These are phyloP conservation scores for Saccharomycopsis sp. DNA, from an alignment of 805 yeast genomes.

Conservation along the genomic window DNA sequence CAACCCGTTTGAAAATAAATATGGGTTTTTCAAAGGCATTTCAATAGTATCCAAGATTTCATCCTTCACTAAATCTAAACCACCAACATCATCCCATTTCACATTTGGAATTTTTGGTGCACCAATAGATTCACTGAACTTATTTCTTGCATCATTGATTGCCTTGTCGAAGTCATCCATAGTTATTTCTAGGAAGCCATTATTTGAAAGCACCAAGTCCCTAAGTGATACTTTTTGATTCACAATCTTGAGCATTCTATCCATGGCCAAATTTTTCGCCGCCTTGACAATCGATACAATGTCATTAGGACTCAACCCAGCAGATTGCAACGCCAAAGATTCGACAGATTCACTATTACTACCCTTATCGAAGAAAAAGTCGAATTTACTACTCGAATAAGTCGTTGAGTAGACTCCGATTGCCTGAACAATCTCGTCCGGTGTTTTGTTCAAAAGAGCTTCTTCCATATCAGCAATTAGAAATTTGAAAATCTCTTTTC, in stretches of 20 bases:
- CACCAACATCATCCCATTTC: conserved; percentile 97
- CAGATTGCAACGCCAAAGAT: conserved; percentile 74
- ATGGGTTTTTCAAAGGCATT: conserved; percentile 91
- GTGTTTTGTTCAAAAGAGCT: conserved; percentile 3
- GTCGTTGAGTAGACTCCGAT: background rate
- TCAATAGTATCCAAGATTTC: conserved; percentile 95
- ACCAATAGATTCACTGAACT: conserved; percentile 90
- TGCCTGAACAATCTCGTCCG: background rate
- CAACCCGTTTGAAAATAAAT: conserved; percentile 77
- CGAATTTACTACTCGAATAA: conserved; percentile 5
- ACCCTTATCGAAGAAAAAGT: conserved; percentile 24
- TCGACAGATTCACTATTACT: conserved; percentile 48
- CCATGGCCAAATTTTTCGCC: conserved; percentile 53
- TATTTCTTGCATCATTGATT: conserved; percentile 74
- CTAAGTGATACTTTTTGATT: conserved; percentile 24
- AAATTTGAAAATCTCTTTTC: conserved; percentile 54
- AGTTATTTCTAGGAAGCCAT: conserved; percentile 46
- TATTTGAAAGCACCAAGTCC: conserved; percentile 40
- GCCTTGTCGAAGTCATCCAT: conserved; percentile 64
- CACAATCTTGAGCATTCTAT: conserved; percentile 33
- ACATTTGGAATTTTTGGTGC: conserved; percentile 96
- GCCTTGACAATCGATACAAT: conserved; percentile 60
- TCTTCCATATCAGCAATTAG: conserved; percentile 9
- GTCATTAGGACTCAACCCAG: conserved; percentile 87
- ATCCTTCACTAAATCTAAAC: conserved; percentile 80